Evolutionary conservation across 441 rosid species (phyloP).

Genomic region (Pelargonium australe): DNA sequence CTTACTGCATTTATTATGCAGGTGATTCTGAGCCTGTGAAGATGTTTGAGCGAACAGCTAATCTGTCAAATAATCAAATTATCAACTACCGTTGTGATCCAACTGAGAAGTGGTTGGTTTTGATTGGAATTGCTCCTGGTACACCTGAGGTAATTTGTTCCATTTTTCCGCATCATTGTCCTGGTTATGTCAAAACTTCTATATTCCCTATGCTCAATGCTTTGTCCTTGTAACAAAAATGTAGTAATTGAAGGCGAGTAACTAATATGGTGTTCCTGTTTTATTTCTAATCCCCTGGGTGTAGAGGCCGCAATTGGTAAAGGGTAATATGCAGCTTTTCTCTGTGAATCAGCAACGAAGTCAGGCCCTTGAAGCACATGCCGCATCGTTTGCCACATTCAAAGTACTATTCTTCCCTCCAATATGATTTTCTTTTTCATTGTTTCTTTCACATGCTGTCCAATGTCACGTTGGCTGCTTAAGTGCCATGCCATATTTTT

Average conservation of each 20-base stretch:
- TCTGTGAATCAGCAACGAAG: conserved; percentile 98
- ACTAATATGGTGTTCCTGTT: too few relatives aligned
- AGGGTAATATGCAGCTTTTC: conserved; percentile 98
- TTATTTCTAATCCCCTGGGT: conserved; percentile 14
- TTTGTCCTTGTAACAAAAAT: too few relatives aligned
- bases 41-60: conserved; percentile 98
- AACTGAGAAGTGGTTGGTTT: conserved; percentile 96
- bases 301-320: conserved; percentile 88
- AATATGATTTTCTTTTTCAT: too few relatives aligned
- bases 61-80: conserved; percentile 87
- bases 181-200: too few relatives aligned
- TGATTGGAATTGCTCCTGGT: conserved; percentile 99
- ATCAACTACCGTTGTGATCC: conserved; percentile 94
- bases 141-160: conserved; percentile 69
- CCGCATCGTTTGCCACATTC: conserved; percentile 87
- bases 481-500: not conserved
- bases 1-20: conserved; percentile 18
- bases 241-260: too few relatives aligned
- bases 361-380: conserved; percentile 99
- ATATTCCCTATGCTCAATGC: too few relatives aligned
- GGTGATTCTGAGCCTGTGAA: conserved; percentile 97
- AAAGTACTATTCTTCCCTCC: conserved; percentile 40
- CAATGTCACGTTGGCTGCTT: too few relatives aligned
- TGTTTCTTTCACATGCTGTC: too few relatives aligned
- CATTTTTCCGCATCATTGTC: too few relatives aligned